Evolutionary conservation across 257 asterid species (phyloP).

Genomic region (Capsicum chinense): DNA sequence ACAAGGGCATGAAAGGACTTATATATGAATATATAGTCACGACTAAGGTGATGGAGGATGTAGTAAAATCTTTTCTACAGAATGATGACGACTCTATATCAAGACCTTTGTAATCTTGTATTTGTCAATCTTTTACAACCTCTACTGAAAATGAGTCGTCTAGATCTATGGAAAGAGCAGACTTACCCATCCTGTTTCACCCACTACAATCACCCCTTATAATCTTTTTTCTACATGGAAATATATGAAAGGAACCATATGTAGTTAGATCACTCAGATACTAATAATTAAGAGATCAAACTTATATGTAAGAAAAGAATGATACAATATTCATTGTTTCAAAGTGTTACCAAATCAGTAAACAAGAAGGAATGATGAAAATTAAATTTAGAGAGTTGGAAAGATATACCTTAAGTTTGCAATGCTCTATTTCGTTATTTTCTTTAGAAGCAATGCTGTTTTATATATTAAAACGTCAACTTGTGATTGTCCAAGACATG

Average conservation of each 20-base stretch:
- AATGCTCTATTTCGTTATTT: too few relatives aligned
- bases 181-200: not conserved
- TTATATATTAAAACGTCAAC: not conserved
- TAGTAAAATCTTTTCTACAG: not conserved
- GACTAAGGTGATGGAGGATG: not conserved
- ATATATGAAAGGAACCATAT: not conserved
- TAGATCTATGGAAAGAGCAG: not conserved
- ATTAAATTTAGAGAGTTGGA: too few relatives aligned
- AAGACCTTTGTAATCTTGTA: not conserved
- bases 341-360: too few relatives aligned
- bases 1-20: not conserved
- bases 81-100: not conserved
- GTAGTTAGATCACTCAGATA: not conserved
- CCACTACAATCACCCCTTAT: not conserved
- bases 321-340: too few relatives aligned
- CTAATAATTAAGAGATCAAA: too few relatives aligned
- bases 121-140: not conserved
- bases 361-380: too few relatives aligned
- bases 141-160: not conserved
- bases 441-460: not conserved
- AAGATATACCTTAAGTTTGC: too few relatives aligned
- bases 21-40: not conserved
- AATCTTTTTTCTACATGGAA: not conserved
- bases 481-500: not conserved
- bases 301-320: too few relatives aligned